These are phyloP conservation scores for Teunomyces panamensis DNA, from an alignment of 805 yeast genomes.

Conservation along the genomic window DNA sequence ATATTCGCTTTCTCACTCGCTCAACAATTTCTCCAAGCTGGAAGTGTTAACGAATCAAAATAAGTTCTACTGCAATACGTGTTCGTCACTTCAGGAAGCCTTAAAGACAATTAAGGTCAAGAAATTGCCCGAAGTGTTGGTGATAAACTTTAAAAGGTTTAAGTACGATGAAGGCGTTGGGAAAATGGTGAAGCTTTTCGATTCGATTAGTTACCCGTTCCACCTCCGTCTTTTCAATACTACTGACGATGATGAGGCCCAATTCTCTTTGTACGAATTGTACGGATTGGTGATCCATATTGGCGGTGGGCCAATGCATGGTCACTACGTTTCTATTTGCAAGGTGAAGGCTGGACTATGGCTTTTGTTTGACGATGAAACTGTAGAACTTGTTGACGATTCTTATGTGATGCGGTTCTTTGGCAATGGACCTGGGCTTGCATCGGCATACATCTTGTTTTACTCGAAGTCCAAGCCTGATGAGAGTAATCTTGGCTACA, in stretches of 20 bases:
- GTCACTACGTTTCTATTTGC: slow-evolving; percentile 88
- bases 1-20: slow-evolving; percentile 70
- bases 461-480: slow-evolving; percentile 43
- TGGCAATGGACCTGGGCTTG: slow-evolving; percentile 84
- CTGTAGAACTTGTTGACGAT: slow-evolving; percentile 85
- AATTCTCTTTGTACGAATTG: slow-evolving; percentile 61
- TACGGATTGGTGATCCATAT: slow-evolving; percentile 88
- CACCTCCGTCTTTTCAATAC: slow-evolving; percentile 68
- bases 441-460: slow-evolving; percentile 88
- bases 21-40: slow-evolving; percentile 77
- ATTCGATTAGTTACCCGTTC: slow-evolving; percentile 78
- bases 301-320: slow-evolving; percentile 98
- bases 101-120: slow-evolving; percentile 82
- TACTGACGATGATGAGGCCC: slow-evolving; percentile 48
- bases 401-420: slow-evolving; percentile 78
- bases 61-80: slow-evolving; percentile 89
- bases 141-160: slow-evolving; percentile 87
- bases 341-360: slow-evolving; percentile 79
- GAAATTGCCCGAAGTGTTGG: slow-evolving; percentile 70
- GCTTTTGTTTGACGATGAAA: slow-evolving; percentile 93
- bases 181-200: slow-evolving; percentile 80
- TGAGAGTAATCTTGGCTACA: slow-evolving; percentile 30
- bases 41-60: slow-evolving; percentile 85
- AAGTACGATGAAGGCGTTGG: slow-evolving; percentile 83
- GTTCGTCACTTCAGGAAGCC: slow-evolving; percentile 91